Conservation (phyloP, 371 early-diverging fungal species). For the Saksenaea vasiformis region DNA sequence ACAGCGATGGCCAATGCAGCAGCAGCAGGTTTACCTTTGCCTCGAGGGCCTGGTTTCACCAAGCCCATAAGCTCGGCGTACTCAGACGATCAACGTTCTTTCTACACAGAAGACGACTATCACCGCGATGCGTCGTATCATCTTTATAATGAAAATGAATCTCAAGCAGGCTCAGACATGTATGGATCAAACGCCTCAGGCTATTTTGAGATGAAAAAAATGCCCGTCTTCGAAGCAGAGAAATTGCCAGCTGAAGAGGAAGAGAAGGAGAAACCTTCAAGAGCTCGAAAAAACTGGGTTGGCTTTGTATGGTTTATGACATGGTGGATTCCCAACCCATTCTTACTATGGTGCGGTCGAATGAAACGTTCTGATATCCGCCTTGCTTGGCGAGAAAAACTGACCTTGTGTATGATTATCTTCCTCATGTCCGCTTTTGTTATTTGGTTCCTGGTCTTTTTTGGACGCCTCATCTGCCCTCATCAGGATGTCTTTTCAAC, state of each 20-base stretch:
- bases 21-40: constrained; percentile 22
- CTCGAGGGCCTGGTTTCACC: constrained; percentile 7
- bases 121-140: constrained; percentile 13
- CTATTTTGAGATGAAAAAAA: constrained; percentile 13
- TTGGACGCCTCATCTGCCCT: constrained; percentile 83
- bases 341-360: constrained; percentile 57
- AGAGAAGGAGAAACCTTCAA: constrained; percentile 17
- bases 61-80: constrained; percentile 28
- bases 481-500: constrained; percentile 62
- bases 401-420: constrained; percentile 83
- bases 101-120: constrained; percentile 58
- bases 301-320: constrained; percentile 77
- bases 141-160: constrained; percentile 22
- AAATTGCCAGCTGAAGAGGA: constrained; percentile 20
- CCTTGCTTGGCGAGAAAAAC: constrained; percentile 92
- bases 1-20: constrained; percentile 16
- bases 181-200: constrained; percentile 8
- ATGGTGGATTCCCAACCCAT: constrained; percentile 80
- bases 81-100: constrained; percentile 64
- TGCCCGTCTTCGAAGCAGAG: constrained; percentile 23
- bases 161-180: constrained; percentile 23
- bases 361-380: constrained; percentile 75
- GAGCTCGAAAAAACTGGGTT: constrained; percentile 72
- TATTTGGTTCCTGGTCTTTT: constrained; percentile 81
- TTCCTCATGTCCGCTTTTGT: constrained; percentile 67